Evolutionary conservation across 257 asterid genomes (phyloP).

Genomic region (Solanum bulbocastanum): DNA sequence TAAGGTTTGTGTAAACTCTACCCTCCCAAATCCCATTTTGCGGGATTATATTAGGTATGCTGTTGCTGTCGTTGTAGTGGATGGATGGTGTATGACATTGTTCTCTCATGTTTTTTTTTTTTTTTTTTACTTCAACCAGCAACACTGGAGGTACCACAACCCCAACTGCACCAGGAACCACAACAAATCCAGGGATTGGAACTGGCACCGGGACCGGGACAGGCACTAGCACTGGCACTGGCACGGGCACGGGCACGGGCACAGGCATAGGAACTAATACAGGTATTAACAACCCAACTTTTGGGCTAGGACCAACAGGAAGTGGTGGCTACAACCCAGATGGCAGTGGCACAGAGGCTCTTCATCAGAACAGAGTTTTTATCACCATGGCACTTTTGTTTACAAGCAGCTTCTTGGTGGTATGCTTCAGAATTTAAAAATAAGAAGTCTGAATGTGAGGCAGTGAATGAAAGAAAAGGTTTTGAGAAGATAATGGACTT

Average conservation of each 20-base stretch:
- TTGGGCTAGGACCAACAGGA: slow-evolving; percentile 14
- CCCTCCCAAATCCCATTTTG: not conserved
- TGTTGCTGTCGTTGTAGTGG: not conserved
- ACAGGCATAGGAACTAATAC: not conserved
- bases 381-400: slow-evolving; percentile 1
- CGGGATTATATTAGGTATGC: not conserved
- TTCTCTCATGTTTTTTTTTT: not conserved
- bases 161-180: slow-evolving; percentile 10
- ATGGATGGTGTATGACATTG: not conserved
- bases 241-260: not conserved
- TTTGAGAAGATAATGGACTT: not conserved
- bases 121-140: not conserved
- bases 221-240: fast-evolving
- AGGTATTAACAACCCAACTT: not conserved
- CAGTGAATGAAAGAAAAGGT: not conserved
- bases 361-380: not conserved
- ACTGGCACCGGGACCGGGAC: not conserved
- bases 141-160: slow-evolving; percentile 17
- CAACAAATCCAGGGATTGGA: not conserved
- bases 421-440: not conserved
- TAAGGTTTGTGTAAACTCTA: not conserved
- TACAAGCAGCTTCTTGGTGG: not conserved
- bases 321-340: not conserved
- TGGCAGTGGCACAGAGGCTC: not conserved
- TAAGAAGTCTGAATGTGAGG: not conserved